Evolutionary conservation across 805 yeast species (phyloP).

Genomic region (Starmerella sp.): DNA sequence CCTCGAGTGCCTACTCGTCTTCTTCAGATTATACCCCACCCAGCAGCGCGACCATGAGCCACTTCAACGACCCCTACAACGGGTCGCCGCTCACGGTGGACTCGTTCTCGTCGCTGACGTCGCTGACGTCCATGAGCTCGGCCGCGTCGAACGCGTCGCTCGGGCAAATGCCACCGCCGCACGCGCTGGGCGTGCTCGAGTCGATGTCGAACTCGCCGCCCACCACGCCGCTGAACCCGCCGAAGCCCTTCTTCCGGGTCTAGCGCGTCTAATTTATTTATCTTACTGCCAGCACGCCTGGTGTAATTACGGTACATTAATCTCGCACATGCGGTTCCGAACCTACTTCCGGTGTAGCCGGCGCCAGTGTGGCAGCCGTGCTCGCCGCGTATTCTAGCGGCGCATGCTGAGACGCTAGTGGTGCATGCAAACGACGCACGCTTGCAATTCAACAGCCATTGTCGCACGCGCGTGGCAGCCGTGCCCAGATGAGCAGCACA

Average conservation of each 20-base stretch:
- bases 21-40: slow-evolving; percentile 19
- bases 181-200: slow-evolving; percentile 8
- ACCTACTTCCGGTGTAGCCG: too few species aligned
- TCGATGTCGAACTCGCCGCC: slow-evolving; percentile 21
- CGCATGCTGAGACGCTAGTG: too few species aligned
- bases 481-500: too few species aligned
- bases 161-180: slow-evolving; percentile 6
- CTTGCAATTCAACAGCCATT: too few species aligned
- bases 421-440: too few species aligned
- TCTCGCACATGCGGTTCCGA: too few species aligned
- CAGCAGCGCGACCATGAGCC: slow-evolving; percentile 1
- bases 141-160: slow-evolving; percentile 15
- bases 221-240: slow-evolving; percentile 22
- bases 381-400: too few species aligned
- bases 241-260: slow-evolving; percentile 19
- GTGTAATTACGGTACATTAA: too few species aligned
- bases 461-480: too few species aligned
- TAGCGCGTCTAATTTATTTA: slow-evolving; percentile 8
- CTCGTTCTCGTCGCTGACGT: slow-evolving; percentile 14
- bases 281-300: not conserved
- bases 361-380: too few species aligned
- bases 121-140: slow-evolving; percentile 17
- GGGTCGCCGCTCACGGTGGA: slow-evolving; percentile 19
- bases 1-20: not conserved
- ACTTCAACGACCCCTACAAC: slow-evolving; percentile 7